A percentile compares a stretch with the other conserved stretches of the same genome.
Conservation (phyloP, 1,284 basidiomycete genomes). For the Rhodotorula sp. region DNA sequence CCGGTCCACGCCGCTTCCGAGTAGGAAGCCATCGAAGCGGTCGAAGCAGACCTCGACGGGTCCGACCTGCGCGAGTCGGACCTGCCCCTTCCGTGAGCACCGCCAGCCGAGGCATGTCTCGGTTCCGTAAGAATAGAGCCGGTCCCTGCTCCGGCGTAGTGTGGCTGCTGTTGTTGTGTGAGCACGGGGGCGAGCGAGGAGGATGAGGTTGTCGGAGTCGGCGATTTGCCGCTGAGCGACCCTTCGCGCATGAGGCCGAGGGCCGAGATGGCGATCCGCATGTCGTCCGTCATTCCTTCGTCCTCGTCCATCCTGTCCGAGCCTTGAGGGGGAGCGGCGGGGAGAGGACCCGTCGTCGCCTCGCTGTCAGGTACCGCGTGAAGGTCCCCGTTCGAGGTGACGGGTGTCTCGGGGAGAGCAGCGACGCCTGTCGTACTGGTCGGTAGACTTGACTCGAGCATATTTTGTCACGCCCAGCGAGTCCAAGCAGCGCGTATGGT, state of each 20-base stretch:
- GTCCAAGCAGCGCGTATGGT: no score
- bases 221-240: not conserved
- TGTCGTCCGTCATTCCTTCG: constrained; percentile 29
- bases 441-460: no score
- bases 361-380: no score
- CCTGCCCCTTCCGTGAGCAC: not conserved
- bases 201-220: not conserved
- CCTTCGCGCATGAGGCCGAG: constrained; percentile 26
- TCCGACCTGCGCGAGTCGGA: constrained; percentile 7
- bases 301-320: not conserved
- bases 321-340: not conserved
- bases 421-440: no score
- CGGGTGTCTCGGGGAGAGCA: no score
- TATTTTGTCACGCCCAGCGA: no score
- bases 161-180: not conserved
- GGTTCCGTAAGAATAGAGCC: not conserved
- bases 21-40: constrained; percentile 18
- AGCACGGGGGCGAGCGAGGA: not conserved
- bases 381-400: no score
- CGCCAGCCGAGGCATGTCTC: not conserved
- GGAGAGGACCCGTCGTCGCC: not conserved
- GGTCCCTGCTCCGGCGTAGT: not conserved
- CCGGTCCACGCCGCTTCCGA: constrained; percentile 22
- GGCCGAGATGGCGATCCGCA: constrained; percentile 20
- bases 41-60: constrained; percentile 22